Percentiles rank a stretch among this genome's conserved stretches.
Evolutionary conservation across 495 filamentous ascomycete genomes (phyloP).

Genomic region (Apiosordaria backusii): DNA sequence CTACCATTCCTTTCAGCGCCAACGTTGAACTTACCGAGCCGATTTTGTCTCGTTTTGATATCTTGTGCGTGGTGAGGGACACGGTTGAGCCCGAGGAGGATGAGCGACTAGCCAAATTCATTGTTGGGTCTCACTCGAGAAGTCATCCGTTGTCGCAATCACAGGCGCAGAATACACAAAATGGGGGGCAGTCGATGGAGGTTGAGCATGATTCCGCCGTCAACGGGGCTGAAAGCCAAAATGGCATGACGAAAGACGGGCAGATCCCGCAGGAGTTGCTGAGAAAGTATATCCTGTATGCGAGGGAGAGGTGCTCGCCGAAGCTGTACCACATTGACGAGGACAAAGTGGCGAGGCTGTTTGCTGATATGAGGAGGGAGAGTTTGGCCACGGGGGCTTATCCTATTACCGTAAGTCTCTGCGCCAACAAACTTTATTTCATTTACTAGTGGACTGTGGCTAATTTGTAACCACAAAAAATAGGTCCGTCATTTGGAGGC

Average conservation of each 20-base stretch:
- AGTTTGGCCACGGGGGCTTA: slow-evolving; percentile 90
- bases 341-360: slow-evolving; percentile 91
- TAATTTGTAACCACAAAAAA: slow-evolving; percentile 19
- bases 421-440: too few relatives aligned
- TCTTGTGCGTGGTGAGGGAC: slow-evolving; percentile 94
- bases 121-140: slow-evolving; percentile 86
- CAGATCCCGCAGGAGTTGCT: slow-evolving; percentile 90
- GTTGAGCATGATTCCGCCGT: slow-evolving; percentile 49
- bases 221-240: slow-evolving; percentile 39
- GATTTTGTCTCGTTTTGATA: slow-evolving; percentile 97
- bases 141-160: slow-evolving; percentile 72
- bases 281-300: slow-evolving; percentile 96
- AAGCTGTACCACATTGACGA: slow-evolving; percentile 98
- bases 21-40: slow-evolving; percentile 98
- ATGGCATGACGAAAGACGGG: slow-evolving; percentile 54
- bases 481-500: slow-evolving; percentile 96
- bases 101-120: slow-evolving; percentile 90
- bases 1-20: slow-evolving; percentile 86
- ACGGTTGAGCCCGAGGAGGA: slow-evolving; percentile 96
- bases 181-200: slow-evolving; percentile 58
- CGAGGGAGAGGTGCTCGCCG: slow-evolving; percentile 81
- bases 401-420: slow-evolving; percentile 93
- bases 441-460: too few relatives aligned
- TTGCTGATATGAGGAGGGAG: slow-evolving; percentile 94
- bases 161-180: slow-evolving; percentile 34